A percentile compares a stretch with the other conserved stretches of the same genome.
Evolutionary conservation across 768 basidiomycete species (phyloP).

Genomic region (Gyrodon lividus): DNA sequence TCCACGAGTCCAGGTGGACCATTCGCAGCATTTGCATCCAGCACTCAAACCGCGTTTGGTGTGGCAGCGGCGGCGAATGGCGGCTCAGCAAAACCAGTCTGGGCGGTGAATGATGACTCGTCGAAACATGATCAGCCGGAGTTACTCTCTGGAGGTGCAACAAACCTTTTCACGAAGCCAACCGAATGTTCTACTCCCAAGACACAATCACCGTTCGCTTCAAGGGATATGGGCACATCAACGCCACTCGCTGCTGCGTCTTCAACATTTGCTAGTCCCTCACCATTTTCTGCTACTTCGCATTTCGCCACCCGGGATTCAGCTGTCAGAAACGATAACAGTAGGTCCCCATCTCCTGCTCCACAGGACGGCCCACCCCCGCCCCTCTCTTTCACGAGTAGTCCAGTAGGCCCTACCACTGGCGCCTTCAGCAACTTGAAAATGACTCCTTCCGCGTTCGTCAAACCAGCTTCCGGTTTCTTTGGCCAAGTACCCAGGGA

Average conservation of each 20-base stretch:
- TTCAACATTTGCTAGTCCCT: neutral
- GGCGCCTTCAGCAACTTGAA: conserved; percentile 44
- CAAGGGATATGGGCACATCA: neutral
- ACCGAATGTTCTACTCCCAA: conserved; percentile 9
- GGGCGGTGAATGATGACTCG: conserved; percentile 12
- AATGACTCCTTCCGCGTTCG: conserved; percentile 34
- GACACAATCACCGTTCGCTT: conserved; percentile 10
- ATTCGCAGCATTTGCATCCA: conserved; percentile 37
- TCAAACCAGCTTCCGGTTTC: conserved; percentile 36
- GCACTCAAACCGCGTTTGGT: conserved; percentile 30
- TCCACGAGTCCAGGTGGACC: conserved; percentile 28
- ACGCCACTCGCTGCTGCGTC: neutral
- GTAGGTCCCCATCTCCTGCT: conserved; percentile 30
- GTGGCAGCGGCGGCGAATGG: conserved; percentile 15
- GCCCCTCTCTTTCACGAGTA: conserved; percentile 17
- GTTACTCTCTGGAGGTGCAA: neutral
- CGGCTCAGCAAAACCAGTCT: conserved; percentile 22
- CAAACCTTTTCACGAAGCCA: conserved; percentile 10
- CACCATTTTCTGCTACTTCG: conserved; percentile 1
- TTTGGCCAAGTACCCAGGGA: conserved; percentile 36
- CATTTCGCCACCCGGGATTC: conserved; percentile 13
- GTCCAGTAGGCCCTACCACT: conserved; percentile 23
- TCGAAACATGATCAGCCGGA: conserved; percentile 10
- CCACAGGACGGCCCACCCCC: conserved; percentile 4
- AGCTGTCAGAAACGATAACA: conserved; percentile 16